These are phyloP conservation scores for Malus orientalis DNA, from an alignment of 306 rosid species.

Conservation along the genomic window DNA sequence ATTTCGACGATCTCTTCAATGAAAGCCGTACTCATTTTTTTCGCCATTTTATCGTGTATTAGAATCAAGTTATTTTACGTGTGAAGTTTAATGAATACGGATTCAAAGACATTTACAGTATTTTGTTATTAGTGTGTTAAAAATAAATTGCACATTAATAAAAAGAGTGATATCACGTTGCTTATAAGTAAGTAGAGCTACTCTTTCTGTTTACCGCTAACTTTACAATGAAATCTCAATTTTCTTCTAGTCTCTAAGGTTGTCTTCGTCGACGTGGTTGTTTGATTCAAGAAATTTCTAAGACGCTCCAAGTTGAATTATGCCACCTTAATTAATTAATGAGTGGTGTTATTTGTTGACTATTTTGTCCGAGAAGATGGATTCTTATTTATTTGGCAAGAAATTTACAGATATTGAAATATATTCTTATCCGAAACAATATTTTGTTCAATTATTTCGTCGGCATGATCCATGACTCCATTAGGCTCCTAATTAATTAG, in stretches of 20 bases:
- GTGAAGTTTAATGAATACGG: rapidly evolving
- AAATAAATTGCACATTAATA: too few species aligned
- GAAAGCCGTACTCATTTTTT: too few species aligned
- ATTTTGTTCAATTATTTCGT: background rate
- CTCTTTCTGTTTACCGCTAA: too few species aligned
- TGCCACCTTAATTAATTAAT: background rate
- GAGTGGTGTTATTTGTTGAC: background rate
- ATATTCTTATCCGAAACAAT: background rate
- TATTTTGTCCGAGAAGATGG: background rate
- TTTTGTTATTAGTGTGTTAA: too few species aligned
- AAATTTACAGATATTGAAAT: background rate
- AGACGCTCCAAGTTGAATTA: background rate
- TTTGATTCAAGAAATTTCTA: background rate
- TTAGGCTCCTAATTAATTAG: background rate
- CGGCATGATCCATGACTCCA: background rate
- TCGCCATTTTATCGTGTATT: too few species aligned
- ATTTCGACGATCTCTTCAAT: too few species aligned
- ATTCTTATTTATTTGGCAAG: background rate
- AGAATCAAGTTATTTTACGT: too few species aligned
- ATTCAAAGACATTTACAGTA: rapidly evolving
- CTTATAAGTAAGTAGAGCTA: too few species aligned
- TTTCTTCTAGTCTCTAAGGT: too few species aligned
- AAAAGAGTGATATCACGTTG: too few species aligned
- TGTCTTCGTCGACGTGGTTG: background rate
- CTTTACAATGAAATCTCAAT: too few species aligned